A percentile compares a stretch with the other conserved stretches of the same genome.
Conservation (phyloP, 2,329 filamentous ascomycete genomes). For the Diaporthe humulicola region DNA sequence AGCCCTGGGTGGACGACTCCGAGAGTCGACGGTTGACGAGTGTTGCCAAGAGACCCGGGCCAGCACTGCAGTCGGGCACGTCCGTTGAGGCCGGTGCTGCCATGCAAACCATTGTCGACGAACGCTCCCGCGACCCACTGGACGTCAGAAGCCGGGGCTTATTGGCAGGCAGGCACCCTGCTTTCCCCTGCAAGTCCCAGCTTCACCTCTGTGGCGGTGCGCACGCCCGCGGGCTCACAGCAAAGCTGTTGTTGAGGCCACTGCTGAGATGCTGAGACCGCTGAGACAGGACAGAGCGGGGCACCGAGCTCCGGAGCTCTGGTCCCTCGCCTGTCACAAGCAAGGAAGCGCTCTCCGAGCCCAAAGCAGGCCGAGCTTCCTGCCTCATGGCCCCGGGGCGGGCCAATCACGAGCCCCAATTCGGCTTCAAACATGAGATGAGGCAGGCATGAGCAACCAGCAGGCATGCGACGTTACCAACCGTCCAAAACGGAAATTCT, state of each 20-base stretch:
- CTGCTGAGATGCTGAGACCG: conserved; percentile 1
- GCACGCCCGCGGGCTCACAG: neutral
- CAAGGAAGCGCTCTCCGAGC: conserved; percentile 7
- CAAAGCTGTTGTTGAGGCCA: neutral
- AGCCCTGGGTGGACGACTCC: neutral
- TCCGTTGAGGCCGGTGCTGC: neutral
- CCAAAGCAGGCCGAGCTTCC: conserved; percentile 14
- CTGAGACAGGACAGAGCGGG: conserved; percentile 3
- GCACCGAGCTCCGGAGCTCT: conserved; percentile 8
- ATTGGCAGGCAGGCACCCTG: conserved; percentile 13
- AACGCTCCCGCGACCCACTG: neutral
- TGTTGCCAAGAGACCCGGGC: neutral
- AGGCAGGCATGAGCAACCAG: conserved; percentile 7
- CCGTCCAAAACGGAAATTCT: neutral
- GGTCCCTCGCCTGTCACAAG: conserved; percentile 19
- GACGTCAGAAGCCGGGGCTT: neutral
- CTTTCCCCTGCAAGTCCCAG: neutral
- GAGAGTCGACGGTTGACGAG: neutral
- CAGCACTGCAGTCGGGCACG: neutral
- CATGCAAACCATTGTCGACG: neutral
- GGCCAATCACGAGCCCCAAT: conserved; percentile 27
- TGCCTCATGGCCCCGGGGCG: neutral
- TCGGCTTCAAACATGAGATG: conserved; percentile 20
- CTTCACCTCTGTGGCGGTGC: conserved; percentile 24
- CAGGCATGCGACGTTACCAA: neutral